Conservation (phyloP, 2,329 filamentous ascomycete genomes). For the Exophiala oligosperma region DNA sequence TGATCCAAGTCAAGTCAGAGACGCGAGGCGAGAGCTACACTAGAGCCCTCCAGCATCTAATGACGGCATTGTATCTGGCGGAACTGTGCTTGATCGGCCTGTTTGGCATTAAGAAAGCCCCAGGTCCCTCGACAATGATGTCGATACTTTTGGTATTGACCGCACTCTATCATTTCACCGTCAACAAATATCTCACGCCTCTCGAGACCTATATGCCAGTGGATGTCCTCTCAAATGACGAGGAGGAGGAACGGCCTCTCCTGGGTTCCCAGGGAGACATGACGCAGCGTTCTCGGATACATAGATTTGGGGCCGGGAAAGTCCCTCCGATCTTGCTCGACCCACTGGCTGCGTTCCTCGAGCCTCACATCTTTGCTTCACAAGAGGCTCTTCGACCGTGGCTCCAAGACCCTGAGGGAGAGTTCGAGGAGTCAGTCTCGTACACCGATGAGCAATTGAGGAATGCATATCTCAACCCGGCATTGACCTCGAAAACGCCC, state of each 20-base stretch:
- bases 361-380: constrained; percentile 26
- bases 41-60: constrained; percentile 78
- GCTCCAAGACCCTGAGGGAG: constrained; percentile 43
- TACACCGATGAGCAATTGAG: constrained; percentile 64
- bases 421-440: constrained; percentile 71
- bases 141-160: constrained; percentile 73
- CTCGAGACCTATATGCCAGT: constrained; percentile 69
- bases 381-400: constrained; percentile 25
- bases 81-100: constrained; percentile 83
- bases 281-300: constrained; percentile 13
- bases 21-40: constrained; percentile 88
- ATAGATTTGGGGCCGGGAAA: constrained; percentile 13
- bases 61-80: constrained; percentile 80
- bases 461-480: constrained; percentile 73
- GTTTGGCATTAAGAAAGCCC: constrained; percentile 55
- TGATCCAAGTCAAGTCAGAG: constrained; percentile 77
- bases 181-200: constrained; percentile 47
- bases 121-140: constrained; percentile 71
- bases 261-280: constrained; percentile 5
- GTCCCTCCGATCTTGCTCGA: constrained; percentile 61
- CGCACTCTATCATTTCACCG: constrained; percentile 67
- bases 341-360: constrained; percentile 67
- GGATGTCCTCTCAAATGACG: constrained; percentile 46
- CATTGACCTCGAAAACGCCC: constrained; percentile 62
- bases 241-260: constrained; percentile 32